Evolutionary conservation across 352 stramenopile species (phyloP).

Genomic region (Peronospora belbahrii): DNA sequence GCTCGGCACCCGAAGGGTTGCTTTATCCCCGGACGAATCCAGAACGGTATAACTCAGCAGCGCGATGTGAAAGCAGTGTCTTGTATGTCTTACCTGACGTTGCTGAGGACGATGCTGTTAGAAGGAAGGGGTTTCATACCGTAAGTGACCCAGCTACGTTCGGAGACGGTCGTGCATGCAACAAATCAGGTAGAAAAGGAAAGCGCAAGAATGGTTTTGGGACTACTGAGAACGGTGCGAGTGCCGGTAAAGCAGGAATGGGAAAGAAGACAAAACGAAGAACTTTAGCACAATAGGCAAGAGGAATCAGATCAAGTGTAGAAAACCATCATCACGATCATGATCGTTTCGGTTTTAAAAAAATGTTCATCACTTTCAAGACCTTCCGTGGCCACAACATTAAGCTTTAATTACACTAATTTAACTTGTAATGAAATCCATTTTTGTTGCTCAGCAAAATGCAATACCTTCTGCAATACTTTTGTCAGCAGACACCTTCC

Average conservation of each 20-base stretch:
- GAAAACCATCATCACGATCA: slow-evolving; percentile 24
- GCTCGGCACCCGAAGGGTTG: slow-evolving; percentile 57
- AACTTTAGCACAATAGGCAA: slow-evolving; percentile 9
- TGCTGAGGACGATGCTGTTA: slow-evolving; percentile 5
- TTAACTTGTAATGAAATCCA: slow-evolving; percentile 5
- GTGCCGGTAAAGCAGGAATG: slow-evolving; percentile 1
- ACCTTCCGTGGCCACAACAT: neutral
- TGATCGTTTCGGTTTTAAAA: slow-evolving; percentile 14
- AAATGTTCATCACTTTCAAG: slow-evolving; percentile 31
- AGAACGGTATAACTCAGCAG: slow-evolving; percentile 3
- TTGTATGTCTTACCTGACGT: neutral
- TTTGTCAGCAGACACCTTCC: slow-evolving; percentile 24
- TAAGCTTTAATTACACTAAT: neutral
- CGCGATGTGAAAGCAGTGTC: neutral
- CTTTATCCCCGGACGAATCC: slow-evolving; percentile 15
- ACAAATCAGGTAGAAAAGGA: slow-evolving; percentile 16
- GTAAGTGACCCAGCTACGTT: neutral
- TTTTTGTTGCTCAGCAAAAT: slow-evolving; percentile 32
- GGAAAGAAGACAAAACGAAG: slow-evolving; percentile 17
- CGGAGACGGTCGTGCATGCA: slow-evolving; percentile 8
- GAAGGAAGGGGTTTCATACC: slow-evolving; percentile 3
- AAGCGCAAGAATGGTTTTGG: slow-evolving; percentile 15
- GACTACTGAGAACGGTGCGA: slow-evolving; percentile 3
- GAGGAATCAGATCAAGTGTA: slow-evolving; percentile 44
- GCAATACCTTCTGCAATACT: slow-evolving; percentile 47